A percentile compares a stretch with the other conserved stretches of the same genome.
These are phyloP conservation scores for Fusarium foetens DNA, from an alignment of 2,329 filamentous ascomycete genomes.

Conservation along the genomic window DNA sequence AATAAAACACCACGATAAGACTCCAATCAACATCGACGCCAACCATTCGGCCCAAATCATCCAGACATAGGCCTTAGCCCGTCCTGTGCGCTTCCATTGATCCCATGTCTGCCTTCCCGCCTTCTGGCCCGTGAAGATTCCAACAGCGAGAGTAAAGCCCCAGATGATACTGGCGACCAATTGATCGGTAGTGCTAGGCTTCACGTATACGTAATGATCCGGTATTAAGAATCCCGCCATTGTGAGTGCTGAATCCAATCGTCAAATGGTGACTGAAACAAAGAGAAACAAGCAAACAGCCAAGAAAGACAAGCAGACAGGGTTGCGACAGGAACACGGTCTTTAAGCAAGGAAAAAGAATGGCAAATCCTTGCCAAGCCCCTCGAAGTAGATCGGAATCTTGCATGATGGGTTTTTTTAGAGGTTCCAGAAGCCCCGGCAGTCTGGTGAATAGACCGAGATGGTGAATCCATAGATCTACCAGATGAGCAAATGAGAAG, in stretches of 20 bases:
- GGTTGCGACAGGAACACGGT: not conserved
- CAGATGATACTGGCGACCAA: constrained; percentile 42
- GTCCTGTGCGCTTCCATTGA: constrained; percentile 27
- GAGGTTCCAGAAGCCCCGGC: not conserved
- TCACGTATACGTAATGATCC: constrained; percentile 25
- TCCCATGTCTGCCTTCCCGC: constrained; percentile 36
- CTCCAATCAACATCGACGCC: constrained; percentile 32
- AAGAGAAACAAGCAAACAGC: not conserved
- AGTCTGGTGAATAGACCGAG: not conserved
- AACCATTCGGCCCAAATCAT: constrained; percentile 42
- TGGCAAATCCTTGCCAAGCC: not conserved
- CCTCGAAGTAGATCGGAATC: not conserved
- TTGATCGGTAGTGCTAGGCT: constrained; percentile 27
- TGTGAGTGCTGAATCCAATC: not conserved
- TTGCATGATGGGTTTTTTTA: not conserved
- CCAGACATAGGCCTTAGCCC: constrained; percentile 27
- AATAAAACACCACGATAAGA: constrained; percentile 37
- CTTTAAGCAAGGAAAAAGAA: not conserved
- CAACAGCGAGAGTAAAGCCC: constrained; percentile 39
- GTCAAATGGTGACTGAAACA: not conserved
- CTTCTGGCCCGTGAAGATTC: constrained; percentile 32
- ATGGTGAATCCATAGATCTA: not conserved
- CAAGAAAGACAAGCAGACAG: not conserved
- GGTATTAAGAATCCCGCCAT: constrained; percentile 33
- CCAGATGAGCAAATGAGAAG: not conserved